Evolutionary conservation across 2,329 filamentous ascomycete genomes (phyloP), one percentile per base, ranked within the genome.

Genomic region (Monilinia fructigena): DNA sequence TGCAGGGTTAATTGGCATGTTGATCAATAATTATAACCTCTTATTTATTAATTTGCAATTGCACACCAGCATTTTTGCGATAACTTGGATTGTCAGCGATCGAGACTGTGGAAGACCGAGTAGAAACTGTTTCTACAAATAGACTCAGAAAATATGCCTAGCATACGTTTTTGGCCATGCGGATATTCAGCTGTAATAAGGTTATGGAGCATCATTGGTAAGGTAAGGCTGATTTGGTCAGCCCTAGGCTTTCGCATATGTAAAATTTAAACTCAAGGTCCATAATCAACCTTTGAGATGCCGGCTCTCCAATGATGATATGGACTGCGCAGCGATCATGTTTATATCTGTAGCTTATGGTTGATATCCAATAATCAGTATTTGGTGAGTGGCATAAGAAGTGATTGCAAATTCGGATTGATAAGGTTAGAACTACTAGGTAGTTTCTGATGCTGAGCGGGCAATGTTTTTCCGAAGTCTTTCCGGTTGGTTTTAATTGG

Each of bases 401-500:
- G 40, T 35, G 5, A 35, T 35, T 35, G 31, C 31, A 35, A 35
- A 35, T 31, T 31, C 31, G 31, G 31, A 31, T 31, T 31, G 31
- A 31, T 31, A 6, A 31, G 31, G 31, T 31, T 31, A 31, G 31
- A 31, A 31, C 31, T 31, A 31, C 4, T 31, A 4, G 23, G 23
- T 23, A 23, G 23, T 23, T 23, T 23, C 7, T 35, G 5, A 35
- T 14, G 38, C 38, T 14, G 12, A 40, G 38, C 38, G 38, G 38
- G 38, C 3, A 47, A n/a, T 4, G 42, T n/a, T 47, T n/a, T 47
- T 6, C 45, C 45, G 45, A 47, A n/a, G 8, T 20, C 10, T 47
- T n/a, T 47, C 20, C 20, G 18, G 10, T n/a, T 47, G 10, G 18
- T 31, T 40, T 26, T 54, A 12, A 65, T 65, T 65, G 55, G 63